Base-by-base conservation (phyloP, 805 yeast genomes). In the Brettanomyces naardenensis region DNA sequence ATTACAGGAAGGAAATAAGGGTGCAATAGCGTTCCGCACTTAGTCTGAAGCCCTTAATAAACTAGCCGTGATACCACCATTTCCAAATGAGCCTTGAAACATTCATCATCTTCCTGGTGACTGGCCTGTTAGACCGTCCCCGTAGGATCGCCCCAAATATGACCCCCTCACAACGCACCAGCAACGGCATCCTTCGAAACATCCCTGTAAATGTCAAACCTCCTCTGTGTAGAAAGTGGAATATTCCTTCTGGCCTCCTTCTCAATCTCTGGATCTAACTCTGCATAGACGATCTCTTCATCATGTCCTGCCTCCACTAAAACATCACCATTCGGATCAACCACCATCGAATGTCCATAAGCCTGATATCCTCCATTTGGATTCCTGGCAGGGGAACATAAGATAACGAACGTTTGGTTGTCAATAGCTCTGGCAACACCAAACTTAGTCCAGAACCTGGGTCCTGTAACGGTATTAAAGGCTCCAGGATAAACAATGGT, bases 341-440 rank as follows among this genome's bases (percentile, higher is more conserved):
- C 80, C 3, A 78, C 75, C 52, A 78, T 52, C 0, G 80, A 73
- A 49, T 78, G 86, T 1, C 86, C 86, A 49, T 75, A 78, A 0
- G 83, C 78, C 45, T 76, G 81, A 51, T 78, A 78, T 6, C 69
- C 71, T 13, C 66, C 65, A 9, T 69, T 71, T 15, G 53, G 45
- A 28, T 86, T 87, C 52, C 97, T 73, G 3, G 95, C 89, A 3
- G 96, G 96, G 6, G 95, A 85, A 46, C 95, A 87, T 46, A 86
- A 61, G 27, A 90, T 67, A 4, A 84, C 81, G 44, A 75, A 83
- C 13, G 75, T 57, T 55, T 81, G 82, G 52, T 80, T 83, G 55
- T 83, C 94, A 11, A 83, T 75, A 3, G 90, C 84, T 44, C 92
- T 65, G 0, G 86, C 64, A 43, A 78, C 69, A 1, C 87, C 90